Evolutionary conservation across 1,284 basidiomycete genomes (phyloP), one percentile per base, ranked within the genome.

Genomic region (Ustilago trichophora): DNA sequence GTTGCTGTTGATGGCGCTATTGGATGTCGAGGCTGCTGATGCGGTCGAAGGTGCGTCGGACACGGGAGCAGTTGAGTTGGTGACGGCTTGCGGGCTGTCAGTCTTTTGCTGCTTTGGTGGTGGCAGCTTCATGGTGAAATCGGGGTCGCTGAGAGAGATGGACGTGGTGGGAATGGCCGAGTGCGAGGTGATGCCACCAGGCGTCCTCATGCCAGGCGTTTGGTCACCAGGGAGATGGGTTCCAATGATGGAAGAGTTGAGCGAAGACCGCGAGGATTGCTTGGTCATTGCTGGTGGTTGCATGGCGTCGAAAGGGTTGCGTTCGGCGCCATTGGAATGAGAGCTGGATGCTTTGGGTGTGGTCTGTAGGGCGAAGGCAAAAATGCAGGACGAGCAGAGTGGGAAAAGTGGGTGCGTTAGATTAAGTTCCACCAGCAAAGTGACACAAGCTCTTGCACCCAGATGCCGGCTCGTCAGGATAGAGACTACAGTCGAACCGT

Each of bases 61-160:
- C 19, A 43, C 40, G 8, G 56, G 50, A 15, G 48, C 16, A 2
- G 26, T 24, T 13, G 50, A 18, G 11, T 46, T 29, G 27, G 27
- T 13, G 7, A 13, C 7, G 13, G 27, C 8, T 7, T 8, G 27
- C 27, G 27, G 7, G 13, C 8, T 13, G 9, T 70, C 62, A 19
- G n/a, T n/a, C n/a, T 53, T 31, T 38, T 69, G 69, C 31, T 50
- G 57, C 62, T 76, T 76, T 25, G 70, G 33, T 11, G 77, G 75
- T 2, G 79, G 79, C 11, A 81, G 46, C 43, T 71, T 73, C 69
- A 81, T 81, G 42, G 78, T 76, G 38, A 81, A 81, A 43, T 81
- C 79, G 0, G 78, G 76, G 27, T 67, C 74, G 22, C 57, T 53
- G 31, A 67, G 65, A 16, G 69, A 71, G 33, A 77, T 52, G 21